These are phyloP conservation scores for Carex parvula DNA, from an alignment of 176 grass and related monocot species.

Conservation along the genomic window DNA sequence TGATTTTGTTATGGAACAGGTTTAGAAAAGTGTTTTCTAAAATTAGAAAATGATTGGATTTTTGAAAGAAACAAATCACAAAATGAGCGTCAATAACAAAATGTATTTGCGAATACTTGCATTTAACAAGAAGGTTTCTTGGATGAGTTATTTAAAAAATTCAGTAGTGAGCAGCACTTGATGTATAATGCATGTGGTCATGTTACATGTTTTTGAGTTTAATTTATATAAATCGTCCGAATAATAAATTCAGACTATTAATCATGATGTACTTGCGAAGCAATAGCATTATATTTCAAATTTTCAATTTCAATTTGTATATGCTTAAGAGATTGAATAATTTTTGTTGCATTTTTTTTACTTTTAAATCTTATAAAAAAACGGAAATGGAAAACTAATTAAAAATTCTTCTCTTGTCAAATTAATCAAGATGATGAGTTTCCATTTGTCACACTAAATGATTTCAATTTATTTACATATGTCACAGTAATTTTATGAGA, in stretches of 20 bases:
- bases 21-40: background rate
- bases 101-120: background rate
- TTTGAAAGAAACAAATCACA: background rate
- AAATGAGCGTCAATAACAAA: background rate
- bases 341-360: background rate
- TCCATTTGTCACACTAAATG: no score
- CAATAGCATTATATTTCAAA: background rate
- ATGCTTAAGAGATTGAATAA: background rate
- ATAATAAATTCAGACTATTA: background rate
- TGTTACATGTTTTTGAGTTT: background rate
- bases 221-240: background rate
- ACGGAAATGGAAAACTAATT: background rate
- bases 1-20: background rate
- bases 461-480: no score
- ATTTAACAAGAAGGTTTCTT: background rate
- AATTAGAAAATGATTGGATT: background rate
- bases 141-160: background rate
- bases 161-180: background rate
- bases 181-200: no score
- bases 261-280: background rate
- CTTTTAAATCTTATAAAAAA: background rate
- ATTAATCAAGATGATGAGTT: no score
- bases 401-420: background rate
- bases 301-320: background rate
- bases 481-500: no score